Evolutionary conservation across 2,329 filamentous ascomycete genomes (phyloP), one percentile per base, ranked within the genome.

Genomic region (Fusarium coffeatum): DNA sequence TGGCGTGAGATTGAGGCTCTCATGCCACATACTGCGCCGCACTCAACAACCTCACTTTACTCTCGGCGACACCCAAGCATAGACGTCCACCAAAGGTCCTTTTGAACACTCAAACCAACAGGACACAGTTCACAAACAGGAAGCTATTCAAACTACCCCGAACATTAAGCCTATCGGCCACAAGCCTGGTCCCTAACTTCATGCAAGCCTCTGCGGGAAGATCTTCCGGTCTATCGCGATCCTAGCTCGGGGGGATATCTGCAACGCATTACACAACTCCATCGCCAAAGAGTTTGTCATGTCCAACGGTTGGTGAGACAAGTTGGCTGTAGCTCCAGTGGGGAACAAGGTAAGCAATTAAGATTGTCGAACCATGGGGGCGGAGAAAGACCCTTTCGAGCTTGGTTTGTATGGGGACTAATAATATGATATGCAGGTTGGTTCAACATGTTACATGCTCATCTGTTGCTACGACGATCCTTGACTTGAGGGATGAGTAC

Each of bases 321-420:
- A 8, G 23, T 42, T 41, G 49, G 49, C 16, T 28, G 41, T 58
- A 43, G 37, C 49, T 58, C 22, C 40, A 20, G 34, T 53, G 34
- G 49, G 16, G 51, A 48, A 27, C 13, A 25, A 57, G 55, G 53
- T 23, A 32, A 45, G n/a, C 51, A 68, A 70, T 65, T 65, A 65
- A 70, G 63, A 71, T 71, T 71, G 68, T 71, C 68, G 68, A 68
- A 55, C 53, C 37, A 71, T 60, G 68, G 53, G 63, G 48, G 53
- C 59, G 68, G 68, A 56, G 55, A 18, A 42, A 40, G n/a, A 28
- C 47, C 53, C 41, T 41, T 25, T 53, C 37, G 23, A 27, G 40
- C 8, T 40, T 30, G 30, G 43, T 8, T 34, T 57, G 25, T 20
- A 40, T 30, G 23, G 49, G 16, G 49, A 18, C 23, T 53, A 53